Evolutionary conservation across 495 filamentous ascomycete genomes (phyloP).

Genomic region (Neurospora discreta): DNA sequence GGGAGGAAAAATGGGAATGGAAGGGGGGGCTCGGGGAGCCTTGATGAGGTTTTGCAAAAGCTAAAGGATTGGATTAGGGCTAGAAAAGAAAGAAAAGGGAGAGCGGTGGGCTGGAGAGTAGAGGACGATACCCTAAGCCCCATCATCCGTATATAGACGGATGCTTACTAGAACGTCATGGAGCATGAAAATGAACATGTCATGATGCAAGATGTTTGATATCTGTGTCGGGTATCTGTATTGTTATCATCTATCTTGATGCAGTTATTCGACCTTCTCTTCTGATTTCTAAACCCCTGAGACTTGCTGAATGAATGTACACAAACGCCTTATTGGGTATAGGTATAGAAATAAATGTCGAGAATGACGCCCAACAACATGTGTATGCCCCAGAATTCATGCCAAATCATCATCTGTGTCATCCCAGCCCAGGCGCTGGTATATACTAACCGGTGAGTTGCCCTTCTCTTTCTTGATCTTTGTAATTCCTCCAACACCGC

Average conservation of each 20-base stretch:
- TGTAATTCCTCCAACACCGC: too few relatives aligned
- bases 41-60: too few relatives aligned
- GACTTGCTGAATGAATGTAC: not conserved
- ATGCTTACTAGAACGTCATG: not conserved
- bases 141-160: not conserved
- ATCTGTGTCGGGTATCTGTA: not conserved
- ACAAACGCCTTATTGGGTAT: not conserved
- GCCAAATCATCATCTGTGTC: slow-evolving; percentile 18
- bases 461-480: slow-evolving; percentile 19
- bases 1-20: not conserved
- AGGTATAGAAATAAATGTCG: not conserved
- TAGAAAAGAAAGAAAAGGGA: not conserved
- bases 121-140: not conserved
- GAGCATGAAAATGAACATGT: not conserved
- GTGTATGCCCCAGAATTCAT: not conserved
- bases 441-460: slow-evolving; percentile 37
- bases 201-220: not conserved
- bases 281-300: not conserved
- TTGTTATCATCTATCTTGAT: not conserved
- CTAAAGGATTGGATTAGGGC: too few relatives aligned
- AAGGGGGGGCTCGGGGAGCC: too few relatives aligned
- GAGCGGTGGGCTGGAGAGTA: not conserved
- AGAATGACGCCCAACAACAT: not conserved
- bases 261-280: not conserved
- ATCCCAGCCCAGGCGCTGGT: slow-evolving; percentile 68